Conservation (phyloP, 2,329 filamentous ascomycete genomes). For the Fusarium napiforme region DNA sequence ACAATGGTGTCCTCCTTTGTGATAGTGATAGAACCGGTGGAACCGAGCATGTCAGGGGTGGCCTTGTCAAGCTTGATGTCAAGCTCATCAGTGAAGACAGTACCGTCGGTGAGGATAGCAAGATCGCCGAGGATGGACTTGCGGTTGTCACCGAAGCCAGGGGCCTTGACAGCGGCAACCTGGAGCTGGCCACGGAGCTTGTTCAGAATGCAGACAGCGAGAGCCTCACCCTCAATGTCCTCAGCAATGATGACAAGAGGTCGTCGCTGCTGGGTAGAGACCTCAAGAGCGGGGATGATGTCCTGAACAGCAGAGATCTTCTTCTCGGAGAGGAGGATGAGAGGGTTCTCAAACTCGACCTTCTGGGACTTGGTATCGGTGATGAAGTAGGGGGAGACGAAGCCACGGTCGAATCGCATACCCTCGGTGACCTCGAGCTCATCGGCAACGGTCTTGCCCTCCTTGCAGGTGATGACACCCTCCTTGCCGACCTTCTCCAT, state of each 20-base stretch:
- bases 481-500: conserved; percentile 99
- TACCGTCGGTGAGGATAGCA: conserved; percentile 94
- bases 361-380: conserved; percentile 98
- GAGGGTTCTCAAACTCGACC: conserved; percentile 99
- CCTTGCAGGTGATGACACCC: conserved; percentile 99
- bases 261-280: conserved; percentile 92
- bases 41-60: conserved; percentile 93
- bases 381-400: conserved; percentile 99
- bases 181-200: conserved; percentile 99
- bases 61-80: conserved; percentile 99
- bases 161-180: conserved; percentile 98
- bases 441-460: conserved; percentile 97
- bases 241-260: conserved; percentile 98
- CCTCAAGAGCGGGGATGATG: conserved; percentile 97
- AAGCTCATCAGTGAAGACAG: conserved; percentile 97
- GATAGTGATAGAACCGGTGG: conserved; percentile 98
- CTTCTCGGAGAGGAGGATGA: conserved; percentile 99
- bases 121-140: conserved; percentile 99
- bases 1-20: conserved; percentile 99
- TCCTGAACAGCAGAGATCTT: conserved; percentile 99
- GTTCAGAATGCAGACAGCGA: conserved; percentile 99
- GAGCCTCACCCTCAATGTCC: conserved; percentile 98
- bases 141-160: conserved; percentile 99
- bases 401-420: conserved; percentile 99
- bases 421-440: conserved; percentile 99